These are phyloP conservation scores for Heterobasidion parviporum DNA, from an alignment of 1,284 basidiomycete species.

Conservation along the genomic window DNA sequence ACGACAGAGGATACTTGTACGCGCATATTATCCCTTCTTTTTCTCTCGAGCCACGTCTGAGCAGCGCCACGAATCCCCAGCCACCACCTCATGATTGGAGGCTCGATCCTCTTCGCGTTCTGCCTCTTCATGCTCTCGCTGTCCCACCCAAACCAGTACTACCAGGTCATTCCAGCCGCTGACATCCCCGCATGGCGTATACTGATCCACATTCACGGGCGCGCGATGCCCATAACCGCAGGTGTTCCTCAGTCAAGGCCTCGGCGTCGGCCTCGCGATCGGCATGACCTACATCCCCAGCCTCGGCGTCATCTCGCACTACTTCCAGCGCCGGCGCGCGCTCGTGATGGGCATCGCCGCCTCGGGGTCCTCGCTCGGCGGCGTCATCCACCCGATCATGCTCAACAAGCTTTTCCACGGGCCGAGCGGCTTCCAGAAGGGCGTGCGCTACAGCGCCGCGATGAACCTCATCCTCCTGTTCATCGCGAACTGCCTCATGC, in stretches of 20 bases:
- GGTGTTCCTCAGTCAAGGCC: slow-evolving; percentile 15
- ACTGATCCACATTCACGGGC: background rate
- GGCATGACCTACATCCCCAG: slow-evolving; percentile 10
- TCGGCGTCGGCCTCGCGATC: slow-evolving; percentile 13
- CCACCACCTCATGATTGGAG: slow-evolving; percentile 29
- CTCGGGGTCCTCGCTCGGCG: slow-evolving; percentile 16
- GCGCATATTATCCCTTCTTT: background rate
- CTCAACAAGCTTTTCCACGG: slow-evolving; percentile 19
- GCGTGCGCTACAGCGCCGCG: slow-evolving; percentile 5
- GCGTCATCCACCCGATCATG: slow-evolving; percentile 20
- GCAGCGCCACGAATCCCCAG: slow-evolving; percentile 13
- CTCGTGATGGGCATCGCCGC: slow-evolving; percentile 13
- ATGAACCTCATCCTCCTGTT: slow-evolving; percentile 3
- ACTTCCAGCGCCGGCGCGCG: slow-evolving; percentile 12
- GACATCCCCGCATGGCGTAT: background rate
- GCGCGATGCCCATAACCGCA: background rate
- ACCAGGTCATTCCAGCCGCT: slow-evolving; percentile 8
- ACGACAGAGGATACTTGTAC: background rate
- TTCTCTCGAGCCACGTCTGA: background rate
- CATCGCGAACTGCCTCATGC: slow-evolving; percentile 8
- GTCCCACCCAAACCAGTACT: slow-evolving; percentile 21
- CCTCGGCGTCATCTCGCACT: slow-evolving; percentile 12
- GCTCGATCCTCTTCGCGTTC: slow-evolving; percentile 27
- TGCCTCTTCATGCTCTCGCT: slow-evolving; percentile 37
- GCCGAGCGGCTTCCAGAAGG: slow-evolving; percentile 10